Percentiles rank a stretch among this genome's conserved stretches.
Evolutionary conservation across 2,329 filamentous ascomycete species (phyloP).

Genomic region (Aaosphaeria arxii): DNA sequence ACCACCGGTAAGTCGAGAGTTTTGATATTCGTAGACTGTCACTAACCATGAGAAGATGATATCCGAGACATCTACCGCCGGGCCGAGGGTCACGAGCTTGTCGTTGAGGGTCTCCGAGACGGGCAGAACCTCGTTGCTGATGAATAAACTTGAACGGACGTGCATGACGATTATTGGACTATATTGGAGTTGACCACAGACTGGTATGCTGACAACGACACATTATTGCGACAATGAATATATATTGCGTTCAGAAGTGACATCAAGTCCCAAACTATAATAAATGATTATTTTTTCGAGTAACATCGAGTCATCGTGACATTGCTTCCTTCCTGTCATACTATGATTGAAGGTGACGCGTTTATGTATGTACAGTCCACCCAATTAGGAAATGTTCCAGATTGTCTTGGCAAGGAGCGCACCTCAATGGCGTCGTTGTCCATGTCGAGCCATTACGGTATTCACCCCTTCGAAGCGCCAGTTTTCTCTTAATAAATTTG

Average conservation of each 20-base stretch:
- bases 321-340: not conserved
- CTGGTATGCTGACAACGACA: no score
- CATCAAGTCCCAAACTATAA: no score
- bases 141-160: conserved; percentile 16
- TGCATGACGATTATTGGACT: no score
- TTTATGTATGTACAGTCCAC: not conserved
- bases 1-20: conserved; percentile 55
- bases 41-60: conserved; percentile 62
- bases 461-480: conserved; percentile 13
- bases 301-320: no score
- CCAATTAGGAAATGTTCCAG: not conserved
- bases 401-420: not conserved
- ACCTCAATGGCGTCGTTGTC: not conserved
- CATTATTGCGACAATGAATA: no score
- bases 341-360: no score
- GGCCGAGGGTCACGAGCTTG: conserved; percentile 77
- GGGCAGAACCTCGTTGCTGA: conserved; percentile 70
- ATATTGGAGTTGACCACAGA: no score
- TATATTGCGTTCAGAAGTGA: no score
- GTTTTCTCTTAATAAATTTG: conserved; percentile 11
- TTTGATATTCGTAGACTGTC: not conserved
- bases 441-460: conserved; percentile 16
- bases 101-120: conserved; percentile 83
- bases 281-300: no score
- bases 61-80: conserved; percentile 90